These are phyloP conservation scores for Trichoderma semiorbis DNA, from an alignment of 2,329 filamentous ascomycete genomes.

Conservation along the genomic window DNA sequence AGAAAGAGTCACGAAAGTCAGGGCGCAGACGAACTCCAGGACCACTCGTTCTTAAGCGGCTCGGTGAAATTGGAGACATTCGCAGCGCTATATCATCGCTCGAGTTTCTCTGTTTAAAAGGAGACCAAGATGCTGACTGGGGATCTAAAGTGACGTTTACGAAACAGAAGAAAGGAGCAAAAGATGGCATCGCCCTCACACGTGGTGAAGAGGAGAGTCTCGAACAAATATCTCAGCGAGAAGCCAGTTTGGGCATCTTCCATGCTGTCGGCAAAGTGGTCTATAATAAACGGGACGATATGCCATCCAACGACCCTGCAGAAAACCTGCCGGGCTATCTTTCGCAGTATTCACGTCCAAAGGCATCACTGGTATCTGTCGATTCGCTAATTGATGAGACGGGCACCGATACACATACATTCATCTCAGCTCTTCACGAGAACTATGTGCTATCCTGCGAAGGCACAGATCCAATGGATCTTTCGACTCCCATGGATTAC, in stretches of 20 bases:
- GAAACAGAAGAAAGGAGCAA: slow-evolving; percentile 61
- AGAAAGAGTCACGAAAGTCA: slow-evolving; percentile 80
- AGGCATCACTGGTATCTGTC: slow-evolving; percentile 61
- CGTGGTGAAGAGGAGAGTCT: slow-evolving; percentile 75
- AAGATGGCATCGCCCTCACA: slow-evolving; percentile 60
- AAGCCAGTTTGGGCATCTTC: slow-evolving; percentile 89
- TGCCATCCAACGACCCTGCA: slow-evolving; percentile 38
- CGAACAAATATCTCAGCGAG: slow-evolving; percentile 77
- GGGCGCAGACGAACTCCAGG: slow-evolving; percentile 73
- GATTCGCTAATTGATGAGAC: slow-evolving; percentile 87
- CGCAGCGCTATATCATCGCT: slow-evolving; percentile 88
- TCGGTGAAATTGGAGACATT: slow-evolving; percentile 87
- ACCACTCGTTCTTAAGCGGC: slow-evolving; percentile 68
- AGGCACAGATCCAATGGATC: slow-evolving; percentile 45
- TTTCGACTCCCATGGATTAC: slow-evolving; percentile 66
- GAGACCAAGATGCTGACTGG: slow-evolving; percentile 71
- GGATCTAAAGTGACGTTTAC: slow-evolving; percentile 68
- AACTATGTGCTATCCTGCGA: slow-evolving; percentile 88
- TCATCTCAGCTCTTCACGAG: slow-evolving; percentile 86
- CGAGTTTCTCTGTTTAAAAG: slow-evolving; percentile 86
- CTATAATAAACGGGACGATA: slow-evolving; percentile 83
- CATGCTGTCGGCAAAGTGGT: slow-evolving; percentile 94
- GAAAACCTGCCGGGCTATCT: slow-evolving; percentile 61
- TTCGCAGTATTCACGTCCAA: slow-evolving; percentile 54
- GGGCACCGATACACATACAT: slow-evolving; percentile 87